Percentiles rank a stretch among this genome's conserved stretches.
Conservation (phyloP, 352 stramenopile genomes). For the Phytophthora pseudosyringae region DNA sequence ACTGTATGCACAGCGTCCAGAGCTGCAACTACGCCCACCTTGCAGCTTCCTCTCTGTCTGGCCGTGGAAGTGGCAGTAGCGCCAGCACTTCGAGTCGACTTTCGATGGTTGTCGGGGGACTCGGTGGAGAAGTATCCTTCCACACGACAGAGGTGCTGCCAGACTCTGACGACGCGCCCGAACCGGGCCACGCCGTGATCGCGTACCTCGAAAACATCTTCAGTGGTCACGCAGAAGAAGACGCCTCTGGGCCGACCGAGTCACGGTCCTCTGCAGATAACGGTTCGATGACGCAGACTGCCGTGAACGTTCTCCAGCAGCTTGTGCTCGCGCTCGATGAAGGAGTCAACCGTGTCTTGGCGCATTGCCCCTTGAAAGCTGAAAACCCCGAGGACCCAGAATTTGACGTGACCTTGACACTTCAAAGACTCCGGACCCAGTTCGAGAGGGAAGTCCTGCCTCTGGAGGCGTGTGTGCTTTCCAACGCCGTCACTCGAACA, state of each 20-base stretch:
- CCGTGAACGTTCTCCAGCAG: conserved; percentile 54
- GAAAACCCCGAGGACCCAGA: background rate
- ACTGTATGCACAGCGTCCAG: conserved; percentile 55
- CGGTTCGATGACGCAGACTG: conserved; percentile 20
- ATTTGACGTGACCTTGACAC: background rate
- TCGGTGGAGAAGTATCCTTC: conserved; percentile 3
- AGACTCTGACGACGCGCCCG: conserved; percentile 14
- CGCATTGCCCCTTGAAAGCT: background rate
- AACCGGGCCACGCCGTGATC: conserved; percentile 21
- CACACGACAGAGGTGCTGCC: conserved; percentile 18
- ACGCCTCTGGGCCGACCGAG: background rate
- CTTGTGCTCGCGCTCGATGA: conserved; percentile 32
- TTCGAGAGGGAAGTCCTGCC: conserved; percentile 30
- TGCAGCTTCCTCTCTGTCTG: conserved; percentile 20
- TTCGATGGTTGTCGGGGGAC: conserved; percentile 12
- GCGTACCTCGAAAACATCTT: conserved; percentile 18
- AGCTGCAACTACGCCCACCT: conserved; percentile 49
- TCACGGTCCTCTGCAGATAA: background rate
- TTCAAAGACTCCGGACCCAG: conserved; percentile 20
- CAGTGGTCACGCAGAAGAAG: background rate
- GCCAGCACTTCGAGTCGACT: conserved; percentile 21
- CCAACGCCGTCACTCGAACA: conserved; percentile 35
- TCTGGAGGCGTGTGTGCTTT: conserved; percentile 37
- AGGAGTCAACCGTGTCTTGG: conserved; percentile 27
- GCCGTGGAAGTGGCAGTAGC: conserved; percentile 14